Evolutionary conservation across 192 early-diverging fungal genomes (phyloP), one percentile per base, ranked within the genome.

Genomic region (Lobulomyces angularis): DNA sequence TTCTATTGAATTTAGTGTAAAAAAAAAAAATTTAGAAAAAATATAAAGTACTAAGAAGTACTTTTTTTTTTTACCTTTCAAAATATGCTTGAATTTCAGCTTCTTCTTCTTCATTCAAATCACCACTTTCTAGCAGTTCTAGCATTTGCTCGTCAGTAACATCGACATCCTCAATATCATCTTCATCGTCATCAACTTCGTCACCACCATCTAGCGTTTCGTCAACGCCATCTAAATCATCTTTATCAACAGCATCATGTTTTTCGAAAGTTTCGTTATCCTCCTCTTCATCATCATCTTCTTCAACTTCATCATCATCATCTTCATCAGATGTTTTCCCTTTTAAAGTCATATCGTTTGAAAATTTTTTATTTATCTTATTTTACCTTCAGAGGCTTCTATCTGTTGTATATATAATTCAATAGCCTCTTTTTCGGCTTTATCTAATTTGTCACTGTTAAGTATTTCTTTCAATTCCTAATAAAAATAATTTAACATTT

Each of bases 171-270:
- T 3, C 24, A 18, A 12, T 3, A 14, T 14, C 17, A 28, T 5
- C 40, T 41, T 41, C 45, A n/a, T 16, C 1, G 3, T 23, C 8
- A 29, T 51, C 43, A 33, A 42, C 57, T 56, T 54, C 25, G 25
- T 21, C 20, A 12, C 43, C 55, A 45, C 51, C 38, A 42, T 53
- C 46, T 39, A 43, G 5, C 12, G 18, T 31, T 36, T 44, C 4
- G 22, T 25, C 19, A 12, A 39, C 11, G 11, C 12, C 32, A 11
- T 11, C 38, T 24, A 23, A 12, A 32, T 32, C 38, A 12, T 39
- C 38, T 12, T 12, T 12, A 39, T 39, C 38, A 12, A n/a, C n/a
- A n/a, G n/a, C n/a, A n/a, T n/a, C n/a, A n/a, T n/a, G n/a, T n/a
- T n/a, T n/a, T n/a, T n/a, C n/a, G n/a, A n/a, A n/a, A n/a, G n/a